Evolutionary conservation across 192 early-diverging fungal species (phyloP).

Genomic region (Backusella liffmaniae): DNA sequence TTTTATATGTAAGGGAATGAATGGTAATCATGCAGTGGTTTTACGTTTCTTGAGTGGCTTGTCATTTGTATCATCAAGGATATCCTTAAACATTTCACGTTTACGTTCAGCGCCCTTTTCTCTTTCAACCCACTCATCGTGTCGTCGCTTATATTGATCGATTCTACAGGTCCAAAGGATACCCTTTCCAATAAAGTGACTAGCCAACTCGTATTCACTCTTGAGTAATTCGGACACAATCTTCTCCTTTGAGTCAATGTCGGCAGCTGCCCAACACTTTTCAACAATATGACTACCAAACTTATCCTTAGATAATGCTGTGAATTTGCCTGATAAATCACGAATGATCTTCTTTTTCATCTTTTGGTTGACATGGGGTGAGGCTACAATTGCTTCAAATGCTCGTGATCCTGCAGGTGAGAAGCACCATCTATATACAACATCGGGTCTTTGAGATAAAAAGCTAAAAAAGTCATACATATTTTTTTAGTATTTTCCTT

Average conservation of each 20-base stretch:
- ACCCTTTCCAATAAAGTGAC: slow-evolving; percentile 69
- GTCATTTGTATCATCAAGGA: slow-evolving; percentile 49
- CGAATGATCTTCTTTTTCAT: slow-evolving; percentile 68
- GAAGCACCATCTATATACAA: slow-evolving; percentile 55
- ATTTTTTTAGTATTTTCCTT: neutral
- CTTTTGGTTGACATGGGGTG: slow-evolving; percentile 52
- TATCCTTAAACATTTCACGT: slow-evolving; percentile 78
- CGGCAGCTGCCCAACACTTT: slow-evolving; percentile 69
- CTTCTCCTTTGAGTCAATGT: slow-evolving; percentile 64
- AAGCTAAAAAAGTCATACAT: slow-evolving; percentile 40
- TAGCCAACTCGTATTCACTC: slow-evolving; percentile 50
- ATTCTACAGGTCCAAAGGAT: slow-evolving; percentile 77
- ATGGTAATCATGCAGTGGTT: neutral
- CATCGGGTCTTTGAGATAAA: slow-evolving; percentile 49
- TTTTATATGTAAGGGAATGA: neutral
- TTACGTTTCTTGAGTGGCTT: slow-evolving; percentile 12
- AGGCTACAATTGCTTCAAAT: slow-evolving; percentile 64
- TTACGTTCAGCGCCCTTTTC: slow-evolving; percentile 73
- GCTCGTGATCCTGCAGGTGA: slow-evolving; percentile 75
- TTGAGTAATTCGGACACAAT: slow-evolving; percentile 72
- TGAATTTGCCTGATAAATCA: slow-evolving; percentile 55
- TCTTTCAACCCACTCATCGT: slow-evolving; percentile 77
- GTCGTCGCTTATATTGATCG: slow-evolving; percentile 69
- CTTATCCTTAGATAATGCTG: slow-evolving; percentile 63
- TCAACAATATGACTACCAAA: slow-evolving; percentile 83